phyloP scores from a whole-genome alignment of 2,329 filamentous ascomycete genomes.

The Fusarium luffae region DNA sequence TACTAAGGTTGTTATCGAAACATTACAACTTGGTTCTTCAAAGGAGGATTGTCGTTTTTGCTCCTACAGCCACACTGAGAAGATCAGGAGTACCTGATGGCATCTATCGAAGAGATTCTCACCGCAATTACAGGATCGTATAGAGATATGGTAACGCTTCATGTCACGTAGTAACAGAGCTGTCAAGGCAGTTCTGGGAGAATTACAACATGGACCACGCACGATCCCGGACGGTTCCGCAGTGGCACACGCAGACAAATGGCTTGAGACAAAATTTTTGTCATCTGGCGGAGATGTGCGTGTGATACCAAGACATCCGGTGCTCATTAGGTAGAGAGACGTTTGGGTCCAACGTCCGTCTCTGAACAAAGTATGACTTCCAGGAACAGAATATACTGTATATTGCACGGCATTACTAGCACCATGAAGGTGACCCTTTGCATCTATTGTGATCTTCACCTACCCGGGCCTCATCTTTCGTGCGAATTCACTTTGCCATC shows the following conservation, averaged over 20 bases:
- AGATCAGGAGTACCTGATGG: not conserved
- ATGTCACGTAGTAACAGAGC: slow-evolving; percentile 10
- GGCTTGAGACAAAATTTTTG: slow-evolving; percentile 42
- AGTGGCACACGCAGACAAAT: slow-evolving; percentile 30
- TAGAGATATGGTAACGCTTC: slow-evolving; percentile 4
- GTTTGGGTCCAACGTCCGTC: not conserved
- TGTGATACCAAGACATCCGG: slow-evolving; percentile 21
- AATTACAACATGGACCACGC: slow-evolving; percentile 34
- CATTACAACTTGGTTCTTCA: not conserved
- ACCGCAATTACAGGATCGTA: not conserved
- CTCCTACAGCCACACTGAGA: not conserved
- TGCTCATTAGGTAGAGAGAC: slow-evolving; percentile 2
- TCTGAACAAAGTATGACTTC: not conserved
- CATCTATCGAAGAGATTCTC: not conserved
- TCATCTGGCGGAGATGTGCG: slow-evolving; percentile 31
- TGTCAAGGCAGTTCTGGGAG: slow-evolving; percentile 34
- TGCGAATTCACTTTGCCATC: not conserved
- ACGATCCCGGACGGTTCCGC: slow-evolving; percentile 27
- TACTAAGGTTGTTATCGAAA: not conserved
- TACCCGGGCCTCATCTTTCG: not conserved
- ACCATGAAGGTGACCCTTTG: not conserved
- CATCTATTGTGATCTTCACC: not conserved
- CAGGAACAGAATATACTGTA: not conserved
- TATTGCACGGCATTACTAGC: not conserved
- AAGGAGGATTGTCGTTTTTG: not conserved